Evolutionary conservation across 345 rosid genomes (phyloP), one percentile per base, ranked within the genome.

Genomic region (Bruguiera parviflora): DNA sequence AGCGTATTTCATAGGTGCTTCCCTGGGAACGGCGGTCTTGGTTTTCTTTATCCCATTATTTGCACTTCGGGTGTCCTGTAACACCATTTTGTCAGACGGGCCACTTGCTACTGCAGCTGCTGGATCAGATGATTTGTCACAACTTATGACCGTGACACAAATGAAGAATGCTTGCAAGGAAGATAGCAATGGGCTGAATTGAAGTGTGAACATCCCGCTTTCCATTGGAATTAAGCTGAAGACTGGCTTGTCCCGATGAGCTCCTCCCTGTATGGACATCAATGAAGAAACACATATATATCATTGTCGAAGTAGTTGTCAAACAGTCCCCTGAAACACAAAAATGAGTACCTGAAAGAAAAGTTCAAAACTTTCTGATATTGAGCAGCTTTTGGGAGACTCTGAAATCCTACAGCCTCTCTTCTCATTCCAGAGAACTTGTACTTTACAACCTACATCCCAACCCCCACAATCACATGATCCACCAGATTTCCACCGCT

Each of bases 391-490:
- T 58, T 72, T 76, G 22, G 66, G 73, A 46, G 71, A 25, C 43
- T 35, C 35, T 33, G 84, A 63, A 62, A 65, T 63, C 76, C 73
- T 53, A 21, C 39, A 25, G 69, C 52, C 61, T 61, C 58, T 51
- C 18, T 66, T 78, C 62, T 71, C 71, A 66, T 77, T 73, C 58
- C 85, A 75, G 24, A 94, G 81, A 28, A 83, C 70, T 2, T 81
- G 84, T 2, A 89, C 76, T 75, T 84, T 81, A 71, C 98, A 94
- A 61, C 97, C 98, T 15, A 88, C 80, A 80, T 94, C 98, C 98
- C 98, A 94, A 29, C 98, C 98, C 52, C 98, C 98, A 53, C 97
- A 94, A 70, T 94, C 97, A 31, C 98, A 91, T 22, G 79, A 65
- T 71, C 96, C 97, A 72, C 92, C 89, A 6, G 85, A 73, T 73